Evolutionary conservation across 1,139 yeast genomes (phyloP), one percentile per base, ranked within the genome.

Genomic region (Nakaseomyces uthaithaninus): DNA sequence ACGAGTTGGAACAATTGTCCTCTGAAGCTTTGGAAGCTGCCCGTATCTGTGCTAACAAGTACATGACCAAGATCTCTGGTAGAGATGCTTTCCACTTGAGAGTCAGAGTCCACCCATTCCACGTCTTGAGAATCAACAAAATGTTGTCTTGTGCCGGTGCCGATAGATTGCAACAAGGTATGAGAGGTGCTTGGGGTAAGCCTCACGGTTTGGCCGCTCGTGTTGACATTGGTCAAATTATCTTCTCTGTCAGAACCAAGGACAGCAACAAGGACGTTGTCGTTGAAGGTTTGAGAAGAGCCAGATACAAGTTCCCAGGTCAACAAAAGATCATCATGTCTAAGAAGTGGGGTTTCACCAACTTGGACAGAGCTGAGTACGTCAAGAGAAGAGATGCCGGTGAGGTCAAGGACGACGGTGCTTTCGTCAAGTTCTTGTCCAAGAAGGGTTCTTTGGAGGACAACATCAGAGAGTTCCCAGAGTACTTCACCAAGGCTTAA

Each of bases 101-200:
- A 78, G 87, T 91, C 72, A 89, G 98, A 77, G 98, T 89, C 67
- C 98, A 91, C 75, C 98, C 98, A 64, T 93, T 84, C 97, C 98
- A 91, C 80, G 98, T 93, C 62, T 83, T 91, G 73, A 85, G 98
- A 77, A 91, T 91, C 80, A 91, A 91, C 91, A 91, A 91, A 84
- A 91, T 91, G 98, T 86, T 91, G 95, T 91, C 98, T 67, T 91
- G 98, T 80, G 98, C 98, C 76, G 98, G 98, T 84, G 98, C 98
- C 70, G 98, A 91, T 89, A 86, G 98, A 84, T 81, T 91, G 75
- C 98, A 91, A 79, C 97, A 93, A 78, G 98, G 98, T 86, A 91
- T 91, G 98, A 89, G 98, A 85, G 94, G 94, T 80, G 98, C 98
- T 68, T 91, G 97, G 97, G 98, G 98, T 85, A 91, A 91, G 78